phyloP scores from a whole-genome alignment of 352 stramenopile genomes.

The Labyrinthula sp. region DNA sequence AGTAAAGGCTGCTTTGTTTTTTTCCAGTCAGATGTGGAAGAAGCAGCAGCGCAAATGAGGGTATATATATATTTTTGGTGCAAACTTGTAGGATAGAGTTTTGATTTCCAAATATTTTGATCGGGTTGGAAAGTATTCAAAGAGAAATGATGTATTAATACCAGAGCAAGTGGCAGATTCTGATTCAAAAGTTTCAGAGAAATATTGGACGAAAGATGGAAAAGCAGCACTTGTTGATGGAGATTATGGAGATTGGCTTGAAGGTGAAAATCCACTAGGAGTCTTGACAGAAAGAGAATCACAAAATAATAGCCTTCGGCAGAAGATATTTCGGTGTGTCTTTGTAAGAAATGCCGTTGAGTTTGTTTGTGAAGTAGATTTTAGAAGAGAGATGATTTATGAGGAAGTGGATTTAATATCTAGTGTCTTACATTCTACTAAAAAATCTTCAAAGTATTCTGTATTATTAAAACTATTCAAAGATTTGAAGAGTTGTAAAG shows the following conservation, averaged over 20 bases:
- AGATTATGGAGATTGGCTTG: conserved; percentile 19
- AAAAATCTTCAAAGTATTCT: too few relatives aligned
- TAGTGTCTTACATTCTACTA: too few relatives aligned
- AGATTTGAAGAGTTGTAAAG: too few relatives aligned
- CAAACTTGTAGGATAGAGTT: too few relatives aligned
- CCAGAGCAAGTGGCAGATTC: conserved; percentile 3
- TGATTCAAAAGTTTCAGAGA: conserved; percentile 10
- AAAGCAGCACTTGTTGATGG: not conserved
- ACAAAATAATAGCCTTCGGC: conserved; percentile 15
- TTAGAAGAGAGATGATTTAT: too few relatives aligned
- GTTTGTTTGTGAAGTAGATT: too few relatives aligned
- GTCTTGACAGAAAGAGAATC: conserved; percentile 15
- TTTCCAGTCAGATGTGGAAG: conserved; percentile 33
- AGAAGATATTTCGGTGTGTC: conserved; percentile 14
- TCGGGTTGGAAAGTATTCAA: conserved; percentile 9
- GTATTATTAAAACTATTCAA: too few relatives aligned
- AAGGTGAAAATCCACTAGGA: conserved; percentile 14
- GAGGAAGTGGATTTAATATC: too few relatives aligned
- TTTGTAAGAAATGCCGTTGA: conserved; percentile 16
- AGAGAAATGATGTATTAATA: not conserved
- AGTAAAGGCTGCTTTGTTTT: conserved; percentile 14
- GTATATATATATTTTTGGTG: conserved; percentile 18
- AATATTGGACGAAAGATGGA: conserved; percentile 13
- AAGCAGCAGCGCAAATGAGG: conserved; percentile 26
- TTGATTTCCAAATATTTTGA: conserved; percentile 21